Percentiles rank a stretch among this genome's conserved stretches.
Evolutionary conservation across 805 yeast species (phyloP).

Genomic region (Lachancea sp.): DNA sequence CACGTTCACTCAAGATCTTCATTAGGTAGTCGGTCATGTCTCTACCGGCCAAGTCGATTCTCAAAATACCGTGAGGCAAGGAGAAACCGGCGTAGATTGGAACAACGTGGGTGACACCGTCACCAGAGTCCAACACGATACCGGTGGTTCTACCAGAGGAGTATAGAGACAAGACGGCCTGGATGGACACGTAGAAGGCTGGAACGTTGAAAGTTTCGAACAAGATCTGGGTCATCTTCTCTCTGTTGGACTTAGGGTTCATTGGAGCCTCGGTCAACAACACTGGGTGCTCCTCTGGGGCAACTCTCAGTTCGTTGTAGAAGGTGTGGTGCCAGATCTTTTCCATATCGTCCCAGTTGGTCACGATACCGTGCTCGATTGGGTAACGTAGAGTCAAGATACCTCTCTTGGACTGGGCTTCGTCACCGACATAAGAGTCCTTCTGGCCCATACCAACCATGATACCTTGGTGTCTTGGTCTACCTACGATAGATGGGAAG

Average conservation of each 20-base stretch:
- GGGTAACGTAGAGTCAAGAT: slow-evolving; percentile 97
- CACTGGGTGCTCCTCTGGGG: slow-evolving; percentile 99
- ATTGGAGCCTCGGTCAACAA: slow-evolving; percentile 99
- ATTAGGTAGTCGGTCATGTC: slow-evolving; percentile 98
- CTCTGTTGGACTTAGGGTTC: slow-evolving; percentile 99
- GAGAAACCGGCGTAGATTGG: slow-evolving; percentile 99
- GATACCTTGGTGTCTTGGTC: slow-evolving; percentile 99
- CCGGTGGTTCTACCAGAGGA: slow-evolving; percentile 99
- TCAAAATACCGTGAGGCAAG: slow-evolving; percentile 95
- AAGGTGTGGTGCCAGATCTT: slow-evolving; percentile 99
- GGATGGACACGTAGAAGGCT: slow-evolving; percentile 97
- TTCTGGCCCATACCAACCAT: slow-evolving; percentile 99
- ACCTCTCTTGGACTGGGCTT: slow-evolving; percentile 99
- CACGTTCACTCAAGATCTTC: slow-evolving; percentile 98
- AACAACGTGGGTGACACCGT: slow-evolving; percentile 99
- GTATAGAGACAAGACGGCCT: slow-evolving; percentile 96
- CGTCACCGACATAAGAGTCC: slow-evolving; percentile 99
- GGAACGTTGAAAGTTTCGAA: slow-evolving; percentile 99
- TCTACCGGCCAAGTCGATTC: slow-evolving; percentile 99
- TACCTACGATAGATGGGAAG: slow-evolving; percentile 99
- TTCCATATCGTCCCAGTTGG: slow-evolving; percentile 99
- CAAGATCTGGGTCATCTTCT: slow-evolving; percentile 99
- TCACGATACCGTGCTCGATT: slow-evolving; percentile 99
- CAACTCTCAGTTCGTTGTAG: slow-evolving; percentile 99
- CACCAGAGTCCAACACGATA: slow-evolving; percentile 99